These are phyloP conservation scores for Petunia secreta DNA, from an alignment of 257 asterid genomes.

Conservation along the genomic window DNA sequence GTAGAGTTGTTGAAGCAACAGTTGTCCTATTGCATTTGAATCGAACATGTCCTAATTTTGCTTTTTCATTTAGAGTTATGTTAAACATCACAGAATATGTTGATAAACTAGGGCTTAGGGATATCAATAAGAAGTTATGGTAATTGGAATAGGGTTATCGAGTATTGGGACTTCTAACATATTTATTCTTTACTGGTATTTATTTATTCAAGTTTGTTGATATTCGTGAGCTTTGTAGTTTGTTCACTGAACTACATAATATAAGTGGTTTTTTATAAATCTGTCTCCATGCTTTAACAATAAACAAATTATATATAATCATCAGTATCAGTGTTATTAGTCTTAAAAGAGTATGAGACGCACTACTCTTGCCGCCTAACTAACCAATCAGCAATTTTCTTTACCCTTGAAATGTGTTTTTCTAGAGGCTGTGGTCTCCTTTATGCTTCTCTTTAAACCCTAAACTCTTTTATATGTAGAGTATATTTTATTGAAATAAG, in stretches of 20 bases:
- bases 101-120: neutral
- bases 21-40: too few species aligned
- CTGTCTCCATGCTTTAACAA: neutral
- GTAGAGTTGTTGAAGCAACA: too few species aligned
- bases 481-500: neutral
- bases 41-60: too few species aligned
- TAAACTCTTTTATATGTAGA: neutral
- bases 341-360: conserved; percentile 21
- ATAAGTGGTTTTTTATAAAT: conserved; percentile 23
- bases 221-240: conserved; percentile 31
- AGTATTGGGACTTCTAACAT: conserved; percentile 56
- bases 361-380: conserved; percentile 38
- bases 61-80: too few species aligned
- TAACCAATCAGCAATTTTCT: neutral
- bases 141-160: too few species aligned
- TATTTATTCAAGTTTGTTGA: conserved; percentile 32
- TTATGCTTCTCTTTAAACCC: neutral
- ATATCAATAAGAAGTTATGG: neutral
- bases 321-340: conserved; percentile 18
- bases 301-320: neutral
- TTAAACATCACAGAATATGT: neutral
- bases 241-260: conserved; percentile 24
- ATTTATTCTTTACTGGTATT: neutral
- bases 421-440: neutral
- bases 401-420: conserved; percentile 38